These are phyloP conservation scores for Earliella scabrosa DNA, from an alignment of 1,284 basidiomycete species.

Conservation along the genomic window DNA sequence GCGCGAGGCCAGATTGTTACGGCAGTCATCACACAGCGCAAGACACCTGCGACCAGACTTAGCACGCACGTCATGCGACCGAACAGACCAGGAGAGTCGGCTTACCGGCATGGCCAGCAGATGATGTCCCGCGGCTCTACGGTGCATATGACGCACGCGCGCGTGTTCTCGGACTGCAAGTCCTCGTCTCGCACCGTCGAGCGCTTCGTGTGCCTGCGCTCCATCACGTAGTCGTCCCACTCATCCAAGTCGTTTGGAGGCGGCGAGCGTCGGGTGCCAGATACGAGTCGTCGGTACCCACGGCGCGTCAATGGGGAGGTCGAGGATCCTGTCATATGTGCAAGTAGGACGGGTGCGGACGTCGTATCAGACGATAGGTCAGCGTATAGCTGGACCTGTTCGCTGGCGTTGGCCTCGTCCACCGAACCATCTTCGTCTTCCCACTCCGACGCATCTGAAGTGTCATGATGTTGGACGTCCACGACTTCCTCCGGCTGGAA, in stretches of 20 bases:
- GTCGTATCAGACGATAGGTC: constrained; percentile 44
- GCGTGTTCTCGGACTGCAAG: constrained; percentile 39
- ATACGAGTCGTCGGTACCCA: constrained; percentile 44
- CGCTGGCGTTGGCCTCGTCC: constrained; percentile 32
- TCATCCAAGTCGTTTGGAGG: constrained; percentile 23
- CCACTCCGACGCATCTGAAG: constrained; percentile 20
- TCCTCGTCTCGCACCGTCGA: constrained; percentile 27
- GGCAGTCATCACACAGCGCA: constrained; percentile 73
- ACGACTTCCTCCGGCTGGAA: constrained; percentile 32
- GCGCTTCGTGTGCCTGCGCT: constrained; percentile 25
- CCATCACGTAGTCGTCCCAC: constrained; percentile 33
- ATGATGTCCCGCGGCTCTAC: constrained; percentile 70
- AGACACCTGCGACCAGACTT: constrained; percentile 53
- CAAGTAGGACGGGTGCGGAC: constrained; percentile 50
- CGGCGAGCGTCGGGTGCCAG: constrained; percentile 19
- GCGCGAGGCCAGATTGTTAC: constrained; percentile 68
- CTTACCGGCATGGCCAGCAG: constrained; percentile 80
- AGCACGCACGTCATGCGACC: no score
- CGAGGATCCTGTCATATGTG: constrained; percentile 48
- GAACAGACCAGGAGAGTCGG: constrained; percentile 21
- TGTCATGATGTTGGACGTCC: background rate
- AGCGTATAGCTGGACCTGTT: constrained; percentile 46
- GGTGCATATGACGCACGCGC: constrained; percentile 75
- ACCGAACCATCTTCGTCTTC: constrained; percentile 30
- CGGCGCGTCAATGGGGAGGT: constrained; percentile 51